phyloP scores from a whole-genome alignment of 495 filamentous ascomycete species.

The Tuber calosporum region DNA sequence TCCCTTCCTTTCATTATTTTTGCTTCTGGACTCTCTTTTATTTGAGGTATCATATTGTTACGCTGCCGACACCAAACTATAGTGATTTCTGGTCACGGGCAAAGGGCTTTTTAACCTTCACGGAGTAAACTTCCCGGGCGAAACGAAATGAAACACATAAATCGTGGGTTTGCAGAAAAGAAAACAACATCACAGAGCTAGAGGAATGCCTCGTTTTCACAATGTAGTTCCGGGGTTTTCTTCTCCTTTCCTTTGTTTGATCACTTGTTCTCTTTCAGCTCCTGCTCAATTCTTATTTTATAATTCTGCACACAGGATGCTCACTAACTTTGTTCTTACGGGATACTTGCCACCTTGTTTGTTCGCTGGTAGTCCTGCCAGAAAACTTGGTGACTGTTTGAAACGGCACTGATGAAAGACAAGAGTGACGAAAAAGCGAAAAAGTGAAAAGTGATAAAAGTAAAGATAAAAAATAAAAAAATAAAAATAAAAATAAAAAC shows the following conservation, averaged over 20 bases:
- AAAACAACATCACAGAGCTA: neutral
- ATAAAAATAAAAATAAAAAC: neutral
- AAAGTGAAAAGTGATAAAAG: neutral
- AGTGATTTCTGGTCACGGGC: neutral
- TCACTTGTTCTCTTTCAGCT: neutral
- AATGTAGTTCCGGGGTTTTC: neutral
- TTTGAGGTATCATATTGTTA: neutral
- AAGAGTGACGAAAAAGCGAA: neutral
- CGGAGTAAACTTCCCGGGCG: neutral
- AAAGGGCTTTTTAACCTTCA: neutral
- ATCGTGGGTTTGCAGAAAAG: neutral
- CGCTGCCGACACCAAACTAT: neutral
- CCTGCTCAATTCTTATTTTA: neutral
- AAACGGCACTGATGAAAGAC: neutral
- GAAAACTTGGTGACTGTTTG: neutral
- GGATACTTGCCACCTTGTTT: neutral
- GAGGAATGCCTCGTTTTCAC: neutral
- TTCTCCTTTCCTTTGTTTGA: neutral
- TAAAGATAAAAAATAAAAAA: neutral
- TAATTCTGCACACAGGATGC: neutral
- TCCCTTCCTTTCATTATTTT: neutral
- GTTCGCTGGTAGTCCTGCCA: neutral
- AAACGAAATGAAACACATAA: neutral
- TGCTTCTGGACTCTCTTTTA: neutral
- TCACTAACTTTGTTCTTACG: neutral